These are phyloP conservation scores for Prunus padus DNA, from an alignment of 306 rosid genomes.

Conservation along the genomic window DNA sequence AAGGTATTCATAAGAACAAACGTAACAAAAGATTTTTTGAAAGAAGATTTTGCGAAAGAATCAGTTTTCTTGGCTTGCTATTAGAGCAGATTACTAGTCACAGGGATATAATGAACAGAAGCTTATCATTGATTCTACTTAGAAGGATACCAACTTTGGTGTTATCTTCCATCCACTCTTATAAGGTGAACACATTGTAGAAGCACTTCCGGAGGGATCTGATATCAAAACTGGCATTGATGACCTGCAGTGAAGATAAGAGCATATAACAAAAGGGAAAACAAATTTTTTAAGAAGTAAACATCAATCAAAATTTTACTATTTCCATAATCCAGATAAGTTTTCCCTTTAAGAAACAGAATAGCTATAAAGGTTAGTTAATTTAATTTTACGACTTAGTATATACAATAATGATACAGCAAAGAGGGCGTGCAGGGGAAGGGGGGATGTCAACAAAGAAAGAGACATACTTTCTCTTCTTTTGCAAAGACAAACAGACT, in stretches of 20 bases:
- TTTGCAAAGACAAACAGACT: conserved; percentile 40
- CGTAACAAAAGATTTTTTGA: neutral
- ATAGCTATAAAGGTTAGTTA: neutral
- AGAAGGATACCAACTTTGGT: conserved; percentile 51
- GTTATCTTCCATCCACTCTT: conserved; percentile 51
- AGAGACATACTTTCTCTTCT: conserved; percentile 67
- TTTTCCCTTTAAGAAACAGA: neutral
- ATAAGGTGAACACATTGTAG: conserved; percentile 35
- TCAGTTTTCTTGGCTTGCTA: neutral
- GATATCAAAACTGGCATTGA: conserved; percentile 47
- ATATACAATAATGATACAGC: neutral
- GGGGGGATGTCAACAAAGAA: neutral
- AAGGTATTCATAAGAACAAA: neutral
- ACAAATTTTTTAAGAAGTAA: neutral
- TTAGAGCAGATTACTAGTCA: neutral
- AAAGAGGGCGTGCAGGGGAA: neutral
- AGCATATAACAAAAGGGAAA: conserved; percentile 12
- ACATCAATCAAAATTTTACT: neutral
- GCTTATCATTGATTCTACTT: neutral
- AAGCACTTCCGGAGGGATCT: conserved; percentile 50
- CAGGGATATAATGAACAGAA: neutral
- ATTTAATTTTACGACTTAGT: neutral
- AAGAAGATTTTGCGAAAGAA: neutral
- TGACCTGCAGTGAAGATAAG: conserved; percentile 38
- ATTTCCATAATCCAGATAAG: neutral